Conservation (phyloP, 495 filamentous ascomycete species). For the Hamigera avellanea region DNA sequence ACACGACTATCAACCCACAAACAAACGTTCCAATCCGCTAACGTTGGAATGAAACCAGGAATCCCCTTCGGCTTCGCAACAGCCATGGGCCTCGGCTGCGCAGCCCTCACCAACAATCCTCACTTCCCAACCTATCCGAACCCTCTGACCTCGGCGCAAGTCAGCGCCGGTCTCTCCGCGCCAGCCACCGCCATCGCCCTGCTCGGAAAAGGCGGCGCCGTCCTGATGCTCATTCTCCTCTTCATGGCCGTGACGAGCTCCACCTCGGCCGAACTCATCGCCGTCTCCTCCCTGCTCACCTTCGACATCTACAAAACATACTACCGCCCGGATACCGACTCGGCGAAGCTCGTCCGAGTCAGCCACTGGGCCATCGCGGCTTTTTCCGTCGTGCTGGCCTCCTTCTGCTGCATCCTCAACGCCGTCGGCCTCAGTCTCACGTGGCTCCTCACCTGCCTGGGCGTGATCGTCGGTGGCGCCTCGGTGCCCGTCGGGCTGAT, state of each 20-base stretch:
- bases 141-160: constrained; percentile 29
- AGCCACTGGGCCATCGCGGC: constrained; percentile 34
- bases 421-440: constrained; percentile 30
- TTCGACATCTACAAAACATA: constrained; percentile 48
- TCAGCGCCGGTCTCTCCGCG: constrained; percentile 31
- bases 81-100: constrained; percentile 33
- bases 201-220: constrained; percentile 36
- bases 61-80: constrained; percentile 41
- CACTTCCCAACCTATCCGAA: constrained; percentile 44
- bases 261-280: constrained; percentile 41
- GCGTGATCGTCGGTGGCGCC: constrained; percentile 33
- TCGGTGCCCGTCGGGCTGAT: constrained; percentile 26
- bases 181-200: constrained; percentile 37
- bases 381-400: constrained; percentile 36
- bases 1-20: not conserved
- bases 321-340: constrained; percentile 30
- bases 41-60: constrained; percentile 1
- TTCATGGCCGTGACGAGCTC: constrained; percentile 44
- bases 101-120: constrained; percentile 33
- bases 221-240: constrained; percentile 34
- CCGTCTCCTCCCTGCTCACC: constrained; percentile 40
- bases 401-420: constrained; percentile 32
- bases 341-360: constrained; percentile 31
- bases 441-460: constrained; percentile 35
- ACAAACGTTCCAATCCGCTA: not conserved